Evolutionary conservation across 176 grass and related monocot genomes (phyloP).

Genomic region (Ananas comosus): DNA sequence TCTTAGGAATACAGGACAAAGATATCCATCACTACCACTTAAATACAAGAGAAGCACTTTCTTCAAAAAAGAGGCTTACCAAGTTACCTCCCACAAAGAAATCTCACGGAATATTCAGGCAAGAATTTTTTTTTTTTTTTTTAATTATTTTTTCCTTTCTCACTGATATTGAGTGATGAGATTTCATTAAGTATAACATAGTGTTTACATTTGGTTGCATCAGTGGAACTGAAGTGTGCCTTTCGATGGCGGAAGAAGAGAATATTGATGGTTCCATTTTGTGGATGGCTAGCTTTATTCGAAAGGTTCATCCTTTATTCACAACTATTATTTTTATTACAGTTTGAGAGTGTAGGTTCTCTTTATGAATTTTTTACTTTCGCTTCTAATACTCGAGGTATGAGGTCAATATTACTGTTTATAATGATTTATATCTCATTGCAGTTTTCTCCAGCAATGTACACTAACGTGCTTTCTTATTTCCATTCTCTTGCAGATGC

Average conservation of each 20-base stretch:
- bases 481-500: slow-evolving; percentile 46
- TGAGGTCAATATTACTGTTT: not conserved
- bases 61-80: slow-evolving; percentile 44
- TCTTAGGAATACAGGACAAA: slow-evolving; percentile 42
- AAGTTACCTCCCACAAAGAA: slow-evolving; percentile 47
- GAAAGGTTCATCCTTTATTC: slow-evolving; percentile 34
- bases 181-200: not conserved
- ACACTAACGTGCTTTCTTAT: slow-evolving; percentile 3
- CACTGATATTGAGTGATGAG: not conserved
- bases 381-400: not conserved
- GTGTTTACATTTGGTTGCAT: not conserved
- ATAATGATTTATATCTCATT: slow-evolving; percentile 4
- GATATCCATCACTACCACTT: slow-evolving; percentile 39
- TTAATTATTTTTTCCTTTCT: not conserved
- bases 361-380: too few species aligned
- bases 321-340: not conserved
- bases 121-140: slow-evolving; percentile 16
- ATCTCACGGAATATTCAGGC: slow-evolving; percentile 54
- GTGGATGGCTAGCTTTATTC: slow-evolving; percentile 38
- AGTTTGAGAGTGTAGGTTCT: not conserved
- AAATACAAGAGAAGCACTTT: slow-evolving; percentile 45
- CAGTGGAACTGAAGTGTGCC: slow-evolving; percentile 65
- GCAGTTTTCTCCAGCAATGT: slow-evolving; percentile 7
- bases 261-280: slow-evolving; percentile 36
- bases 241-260: slow-evolving; percentile 44